phyloP scores from a whole-genome alignment of 2,329 filamentous ascomycete genomes.

The Hypoxylon sp. region DNA sequence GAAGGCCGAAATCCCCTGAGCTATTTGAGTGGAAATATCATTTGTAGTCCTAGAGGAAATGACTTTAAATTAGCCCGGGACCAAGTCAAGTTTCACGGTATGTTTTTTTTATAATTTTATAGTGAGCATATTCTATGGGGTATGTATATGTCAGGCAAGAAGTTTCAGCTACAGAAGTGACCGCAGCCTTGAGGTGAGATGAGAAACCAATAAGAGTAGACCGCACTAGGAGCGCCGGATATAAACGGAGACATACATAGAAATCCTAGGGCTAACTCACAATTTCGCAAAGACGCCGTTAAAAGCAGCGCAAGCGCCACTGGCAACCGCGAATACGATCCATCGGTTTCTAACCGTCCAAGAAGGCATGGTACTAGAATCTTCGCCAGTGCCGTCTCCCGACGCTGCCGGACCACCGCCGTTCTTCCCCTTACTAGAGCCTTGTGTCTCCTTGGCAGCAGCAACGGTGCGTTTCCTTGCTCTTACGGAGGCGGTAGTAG shows the following conservation, averaged over 20 bases:
- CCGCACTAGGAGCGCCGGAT: not conserved
- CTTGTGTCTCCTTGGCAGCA: conserved; percentile 29
- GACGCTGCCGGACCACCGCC: conserved; percentile 22
- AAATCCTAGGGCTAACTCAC: conserved; percentile 62
- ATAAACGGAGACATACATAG: not conserved
- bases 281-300: conserved; percentile 90
- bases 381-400: conserved; percentile 7
- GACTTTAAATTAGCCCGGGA: conserved; percentile 16
- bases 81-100: not conserved
- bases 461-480: conserved; percentile 24
- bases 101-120: not conserved
- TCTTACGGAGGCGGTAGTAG: conserved; percentile 30
- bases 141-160: not conserved
- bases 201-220: not conserved
- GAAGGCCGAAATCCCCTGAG: conserved; percentile 61
- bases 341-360: conserved; percentile 63
- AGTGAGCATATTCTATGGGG: not conserved
- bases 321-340: conserved; percentile 79
- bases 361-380: conserved; percentile 40
- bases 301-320: conserved; percentile 82
- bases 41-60: conserved; percentile 66
- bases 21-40: conserved; percentile 66
- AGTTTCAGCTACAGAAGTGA: not conserved
- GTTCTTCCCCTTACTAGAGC: conserved; percentile 17
- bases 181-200: not conserved